Percentiles rank a stretch among this genome's conserved stretches.
Evolutionary conservation across 2,329 filamentous ascomycete genomes (phyloP).

Genomic region (Fusarium humuli): DNA sequence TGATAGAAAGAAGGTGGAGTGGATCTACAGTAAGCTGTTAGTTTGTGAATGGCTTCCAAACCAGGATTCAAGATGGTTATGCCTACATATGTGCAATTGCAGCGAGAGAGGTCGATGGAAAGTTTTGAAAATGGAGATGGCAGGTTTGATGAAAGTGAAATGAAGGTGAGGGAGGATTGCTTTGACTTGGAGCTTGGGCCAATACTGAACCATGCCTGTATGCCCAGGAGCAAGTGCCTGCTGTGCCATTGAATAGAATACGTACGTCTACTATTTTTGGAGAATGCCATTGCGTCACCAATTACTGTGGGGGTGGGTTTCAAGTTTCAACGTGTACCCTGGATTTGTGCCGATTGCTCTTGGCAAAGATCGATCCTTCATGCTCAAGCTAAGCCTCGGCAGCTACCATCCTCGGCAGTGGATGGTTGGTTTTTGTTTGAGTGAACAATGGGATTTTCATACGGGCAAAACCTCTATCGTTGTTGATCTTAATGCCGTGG

Average conservation of each 20-base stretch:
- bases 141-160: neutral
- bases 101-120: neutral
- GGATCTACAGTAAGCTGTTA: constrained; percentile 10
- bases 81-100: constrained; percentile 9
- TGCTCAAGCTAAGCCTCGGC: neutral
- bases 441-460: neutral
- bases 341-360: constrained; percentile 16
- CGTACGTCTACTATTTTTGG: constrained; percentile 26
- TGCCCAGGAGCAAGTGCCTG: neutral
- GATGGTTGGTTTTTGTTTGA: neutral
- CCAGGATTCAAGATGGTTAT: neutral
- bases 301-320: constrained; percentile 37
- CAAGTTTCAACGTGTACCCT: constrained; percentile 17
- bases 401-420: neutral
- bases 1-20: neutral
- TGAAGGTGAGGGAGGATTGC: neutral
- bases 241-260: neutral
- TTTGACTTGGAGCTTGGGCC: constrained; percentile 19
- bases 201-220: constrained; percentile 8
- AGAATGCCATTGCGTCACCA: constrained; percentile 31
- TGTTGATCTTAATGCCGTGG: neutral
- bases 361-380: constrained; percentile 2
- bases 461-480: neutral
- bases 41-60: neutral
- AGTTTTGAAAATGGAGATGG: neutral